Base-by-base conservation (phyloP, 2,329 filamentous ascomycete species). In the Mollisiaceae sp. region DNA sequence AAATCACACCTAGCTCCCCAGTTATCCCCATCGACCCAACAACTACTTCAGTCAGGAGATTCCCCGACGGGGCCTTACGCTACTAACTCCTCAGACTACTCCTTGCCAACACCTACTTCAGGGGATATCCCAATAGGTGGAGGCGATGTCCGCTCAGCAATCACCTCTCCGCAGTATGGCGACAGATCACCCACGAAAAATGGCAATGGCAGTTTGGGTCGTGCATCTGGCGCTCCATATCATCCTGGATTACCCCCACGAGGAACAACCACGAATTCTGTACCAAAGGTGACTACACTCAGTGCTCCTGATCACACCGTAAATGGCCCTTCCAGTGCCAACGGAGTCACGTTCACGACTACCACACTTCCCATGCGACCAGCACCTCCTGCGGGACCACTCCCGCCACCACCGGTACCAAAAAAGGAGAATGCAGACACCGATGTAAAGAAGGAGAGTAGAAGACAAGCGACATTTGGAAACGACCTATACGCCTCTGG, bases 1-100 rank as follows among this genome's bases (percentile, higher is more conserved):
- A 97, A 97, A 79, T 97, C 94, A 35, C 94, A 97, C 77, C 85
- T 97, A 43, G 91, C 89, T 18, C 93, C 93, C 39, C 89, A 91
- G 74, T 82, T 91, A 50, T 92, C 91, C 12, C 92, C 93, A 0
- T 87, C 91, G 9, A 92, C 91, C 1, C 89, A 92, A 75, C 90
- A 92, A 12, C 84, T 94, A 39, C 84, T 93, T 57, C 87, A 90
- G 65, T 85, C 85, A 32, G 83, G 80, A 71, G 86, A 89, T 71
- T 89, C 86, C 12, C 85, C 87, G 8, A 86, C 72, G 11, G 70
- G 71, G 22, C 70, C 74, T 35, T 81, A 66, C 77, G 75, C 76
- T 70, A 76, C 69, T 64, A 75, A 70, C 73, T 79, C 69, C 66
- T 78, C 73, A 76, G 81, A 81, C 62, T 79, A 81, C 60, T 80